Evolutionary conservation across 129 eudicot genomes (phyloP), one percentile per base, ranked within the genome.

Genomic region (Pseudognaphalium luteoalbum): DNA sequence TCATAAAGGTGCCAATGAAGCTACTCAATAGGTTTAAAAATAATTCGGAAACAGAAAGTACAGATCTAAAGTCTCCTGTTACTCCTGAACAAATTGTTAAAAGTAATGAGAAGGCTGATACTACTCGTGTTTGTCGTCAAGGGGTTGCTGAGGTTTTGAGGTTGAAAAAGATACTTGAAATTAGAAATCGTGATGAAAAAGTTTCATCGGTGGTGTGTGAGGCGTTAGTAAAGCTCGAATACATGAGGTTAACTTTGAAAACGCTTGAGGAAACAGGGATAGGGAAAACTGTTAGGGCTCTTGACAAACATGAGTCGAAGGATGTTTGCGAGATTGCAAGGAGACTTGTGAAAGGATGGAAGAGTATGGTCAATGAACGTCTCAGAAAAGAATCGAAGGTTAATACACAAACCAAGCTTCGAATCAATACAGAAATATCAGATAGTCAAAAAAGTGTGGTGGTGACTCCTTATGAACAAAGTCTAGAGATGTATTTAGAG

Each of bases 241-340:
- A 16, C 42, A 70, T 70, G 62, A 15, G 7, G 15, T 47, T 50
- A 7, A 50, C 75, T 28, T 0, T 50, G 44, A n/a, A 70, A 29
- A 70, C 44, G n/a, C 62, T 70, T 3, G 42, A 70, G 28, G 22
- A 25, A 29, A 70, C 62, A 0, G 61, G 75, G 12, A 29, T 70
- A 15, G 75, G 62, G 16, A 51, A 21, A 28, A 35, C 41, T 3
- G 63, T 51, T 70, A 28, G 16, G 22, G 17, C 4, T 1, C 7
- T 70, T 70, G 9, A 70, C 16, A 70, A 70, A 0, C 75, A 70
- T 17, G 62, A 6, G 2, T 70, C 63, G 0, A 70, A 70, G 17
- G 75, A 70, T 70, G 44, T 70, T 30, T 9, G 63, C 5, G 20
- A 50, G 62, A 17, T 47, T 37, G 72, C 72, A 37, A 35, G 4